These are phyloP conservation scores for Nakazawaea wyomingensis DNA, from an alignment of 805 yeast species.

Conservation along the genomic window DNA sequence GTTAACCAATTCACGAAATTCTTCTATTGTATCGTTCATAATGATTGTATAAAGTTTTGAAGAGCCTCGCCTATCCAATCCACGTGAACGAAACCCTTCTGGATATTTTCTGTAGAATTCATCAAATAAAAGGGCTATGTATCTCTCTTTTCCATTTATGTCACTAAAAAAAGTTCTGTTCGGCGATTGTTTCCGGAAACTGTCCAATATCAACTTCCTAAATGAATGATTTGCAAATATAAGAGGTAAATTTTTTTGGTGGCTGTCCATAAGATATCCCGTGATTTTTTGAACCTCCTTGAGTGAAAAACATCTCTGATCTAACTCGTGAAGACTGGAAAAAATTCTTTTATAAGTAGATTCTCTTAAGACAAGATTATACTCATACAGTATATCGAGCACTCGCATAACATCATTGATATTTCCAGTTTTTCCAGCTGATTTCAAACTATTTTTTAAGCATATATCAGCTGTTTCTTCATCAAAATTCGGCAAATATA, in stretches of 20 bases:
- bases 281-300: neutral
- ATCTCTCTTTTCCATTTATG: neutral
- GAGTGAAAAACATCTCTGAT: neutral
- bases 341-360: neutral
- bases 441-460: neutral
- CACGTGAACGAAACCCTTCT: slow-evolving; percentile 2
- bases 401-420: neutral
- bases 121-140: neutral
- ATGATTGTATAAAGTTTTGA: slow-evolving; percentile 5
- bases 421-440: neutral
- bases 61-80: neutral
- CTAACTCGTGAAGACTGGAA: neutral
- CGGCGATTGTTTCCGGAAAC: slow-evolving; percentile 2
- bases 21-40: neutral
- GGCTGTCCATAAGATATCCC: neutral
- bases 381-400: neutral
- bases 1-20: slow-evolving; percentile 1
- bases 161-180: neutral
- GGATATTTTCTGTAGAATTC: slow-evolving; percentile 7
- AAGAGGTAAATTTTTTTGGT: neutral
- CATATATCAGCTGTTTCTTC: slow-evolving; percentile 6
- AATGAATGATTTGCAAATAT: slow-evolving; percentile 2
- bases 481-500: slow-evolving; percentile 5
- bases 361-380: neutral
- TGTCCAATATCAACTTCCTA: neutral